Base-by-base conservation (phyloP, 148 eudicot genomes). In the Simmondsia chinensis region DNA sequence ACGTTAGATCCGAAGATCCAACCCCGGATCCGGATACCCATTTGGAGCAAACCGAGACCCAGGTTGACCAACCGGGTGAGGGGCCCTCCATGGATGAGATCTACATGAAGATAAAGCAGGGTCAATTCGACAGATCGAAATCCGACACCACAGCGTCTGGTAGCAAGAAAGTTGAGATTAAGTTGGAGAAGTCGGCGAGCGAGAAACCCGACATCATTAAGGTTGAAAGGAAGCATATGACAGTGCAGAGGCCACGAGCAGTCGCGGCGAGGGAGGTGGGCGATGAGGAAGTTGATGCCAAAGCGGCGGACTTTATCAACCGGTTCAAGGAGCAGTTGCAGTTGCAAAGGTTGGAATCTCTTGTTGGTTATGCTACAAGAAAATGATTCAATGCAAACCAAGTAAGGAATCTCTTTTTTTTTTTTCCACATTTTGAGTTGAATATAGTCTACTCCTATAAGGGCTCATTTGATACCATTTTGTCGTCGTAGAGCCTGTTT, bases 241-340 rank as follows among this genome's bases (percentile, higher is more conserved):
- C 46, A 46, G 69, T 52, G 63, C 47, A 43, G 34, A 36, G 60
- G 23, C n/a, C n/a, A n/a, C 58, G 66, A 39, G 74, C 72, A 60
- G 72, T 38, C 46, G 68, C 60, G 6, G 57, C 33, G 56, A 72
- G 58, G 51, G 78, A 54, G 60, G 41, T 43, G 20, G 72, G 4
- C 5, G 82, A 70, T 28, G 70, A 37, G 0, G 88, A 70, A 58
- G 96, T 83, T 2, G 96, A 88, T 52, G 74, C 87, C 0, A 75
- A 63, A 52, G 97, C 97, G 1, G 95, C 78, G 29, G 82, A 80
- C 38, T 89, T 88, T 57, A 89, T 89, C 39, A 84, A 73, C 72
- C 61, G 24, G 39, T 84, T 89, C 33, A 73, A 64, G 71, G 55
- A 78, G 14, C 77, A 84, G 63, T 50, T 89, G 36, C 66, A 78